These are phyloP conservation scores for Eucommia ulmoides DNA, from an alignment of 257 asterid genomes.

Conservation along the genomic window DNA sequence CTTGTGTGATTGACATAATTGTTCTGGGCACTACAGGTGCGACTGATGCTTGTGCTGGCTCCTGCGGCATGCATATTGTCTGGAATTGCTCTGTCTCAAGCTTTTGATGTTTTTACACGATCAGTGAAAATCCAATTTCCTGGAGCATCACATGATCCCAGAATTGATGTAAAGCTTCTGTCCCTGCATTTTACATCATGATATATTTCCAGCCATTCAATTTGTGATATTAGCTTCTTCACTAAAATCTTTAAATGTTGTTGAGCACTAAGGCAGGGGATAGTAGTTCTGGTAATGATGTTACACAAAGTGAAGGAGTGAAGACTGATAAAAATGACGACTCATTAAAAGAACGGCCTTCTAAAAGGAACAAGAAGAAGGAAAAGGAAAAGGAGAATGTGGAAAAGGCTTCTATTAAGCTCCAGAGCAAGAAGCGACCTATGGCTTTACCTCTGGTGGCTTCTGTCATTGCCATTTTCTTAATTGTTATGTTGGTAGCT, in stretches of 20 bases:
- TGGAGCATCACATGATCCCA: constrained; percentile 14
- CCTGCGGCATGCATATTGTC: constrained; percentile 99
- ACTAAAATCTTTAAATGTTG: no score
- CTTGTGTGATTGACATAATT: constrained; percentile 3
- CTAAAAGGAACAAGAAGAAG: constrained; percentile 65
- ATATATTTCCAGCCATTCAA: no score
- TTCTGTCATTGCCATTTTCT: constrained; percentile 59
- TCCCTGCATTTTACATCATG: background rate
- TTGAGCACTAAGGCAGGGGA: constrained; percentile 65
- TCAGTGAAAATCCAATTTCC: constrained; percentile 58
- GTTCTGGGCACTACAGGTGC: constrained; percentile 49
- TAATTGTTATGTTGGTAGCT: constrained; percentile 74
- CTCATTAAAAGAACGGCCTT: constrained; percentile 50
- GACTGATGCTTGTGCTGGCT: constrained; percentile 97
- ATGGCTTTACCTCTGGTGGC: constrained; percentile 68
- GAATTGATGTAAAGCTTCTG: background rate
- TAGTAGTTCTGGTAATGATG: constrained; percentile 20
- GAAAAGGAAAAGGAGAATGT: constrained; percentile 37
- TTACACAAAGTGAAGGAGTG: constrained; percentile 28
- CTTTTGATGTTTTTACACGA: constrained; percentile 76
- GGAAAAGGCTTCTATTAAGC: constrained; percentile 31
- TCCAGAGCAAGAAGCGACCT: constrained; percentile 43
- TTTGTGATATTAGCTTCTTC: no score
- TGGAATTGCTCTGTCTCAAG: constrained; percentile 96
- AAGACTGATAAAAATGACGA: constrained; percentile 65